Percentiles rank a stretch among this genome's conserved stretches.
These are phyloP conservation scores for Neurospora sp. DNA, from an alignment of 495 filamentous ascomycete species.

Conservation along the genomic window DNA sequence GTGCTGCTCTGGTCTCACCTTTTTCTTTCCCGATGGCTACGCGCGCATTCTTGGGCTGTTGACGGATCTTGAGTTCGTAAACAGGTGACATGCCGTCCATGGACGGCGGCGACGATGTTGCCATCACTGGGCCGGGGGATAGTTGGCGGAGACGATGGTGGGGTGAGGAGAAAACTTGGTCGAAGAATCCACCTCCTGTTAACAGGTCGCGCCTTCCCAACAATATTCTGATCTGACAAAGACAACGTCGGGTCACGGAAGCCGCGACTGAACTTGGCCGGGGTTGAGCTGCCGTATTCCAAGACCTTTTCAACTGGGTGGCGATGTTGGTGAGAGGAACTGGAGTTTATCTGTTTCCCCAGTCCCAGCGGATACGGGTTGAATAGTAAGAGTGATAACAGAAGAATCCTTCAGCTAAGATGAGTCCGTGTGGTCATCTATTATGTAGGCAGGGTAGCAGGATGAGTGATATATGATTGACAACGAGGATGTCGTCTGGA, in stretches of 20 bases:
- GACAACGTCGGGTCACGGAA: too few species aligned
- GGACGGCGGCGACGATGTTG: constrained; percentile 1
- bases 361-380: not conserved
- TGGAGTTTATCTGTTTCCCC: not conserved
- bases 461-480: constrained; percentile 19
- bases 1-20: constrained; percentile 14
- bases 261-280: too few species aligned
- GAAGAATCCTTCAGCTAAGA: not conserved
- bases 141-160: too few species aligned
- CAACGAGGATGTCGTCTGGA: constrained; percentile 11
- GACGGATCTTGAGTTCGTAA: constrained; percentile 48
- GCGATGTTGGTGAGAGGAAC: not conserved
- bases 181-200: too few species aligned
- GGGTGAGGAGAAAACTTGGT: too few species aligned
- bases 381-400: not conserved
- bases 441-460: not conserved
- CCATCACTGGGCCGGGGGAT: constrained; percentile 7
- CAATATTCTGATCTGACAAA: too few species aligned
- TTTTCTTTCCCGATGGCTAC: constrained; percentile 68
- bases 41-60: constrained; percentile 56
- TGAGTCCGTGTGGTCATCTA: not conserved
- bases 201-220: too few species aligned
- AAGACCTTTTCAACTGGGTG: not conserved
- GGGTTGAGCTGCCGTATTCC: not conserved
- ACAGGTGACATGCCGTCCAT: not conserved